Evolutionary conservation across 257 asterid genomes (phyloP).

Genomic region (Solanum rostratum): DNA sequence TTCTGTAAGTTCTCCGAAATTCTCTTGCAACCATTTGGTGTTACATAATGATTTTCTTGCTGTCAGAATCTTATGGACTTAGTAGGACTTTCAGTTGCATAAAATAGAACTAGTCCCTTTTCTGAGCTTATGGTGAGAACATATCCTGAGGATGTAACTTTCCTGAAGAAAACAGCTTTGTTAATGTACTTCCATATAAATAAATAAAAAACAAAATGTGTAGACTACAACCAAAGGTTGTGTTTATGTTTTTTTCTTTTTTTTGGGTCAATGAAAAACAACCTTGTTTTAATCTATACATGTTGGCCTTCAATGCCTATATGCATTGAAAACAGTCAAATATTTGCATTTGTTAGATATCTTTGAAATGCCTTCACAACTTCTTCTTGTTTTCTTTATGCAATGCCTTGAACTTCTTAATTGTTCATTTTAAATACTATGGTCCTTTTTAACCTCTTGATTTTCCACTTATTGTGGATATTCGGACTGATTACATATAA

Average conservation of each 20-base stretch:
- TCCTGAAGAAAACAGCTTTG: neutral
- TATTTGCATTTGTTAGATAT: neutral
- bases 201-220: neutral
- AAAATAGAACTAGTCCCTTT: neutral
- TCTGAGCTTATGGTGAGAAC: neutral
- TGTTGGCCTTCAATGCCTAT: neutral
- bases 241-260: too few species aligned
- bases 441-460: neutral
- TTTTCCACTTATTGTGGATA: neutral
- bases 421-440: neutral
- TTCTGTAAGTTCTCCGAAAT: conserved; percentile 19
- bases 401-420: neutral
- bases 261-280: too few species aligned
- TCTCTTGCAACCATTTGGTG: neutral
- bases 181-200: neutral
- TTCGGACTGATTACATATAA: neutral
- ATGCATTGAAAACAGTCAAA: neutral
- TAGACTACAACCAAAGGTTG: too few species aligned
- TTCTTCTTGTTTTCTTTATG: neutral
- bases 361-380: neutral
- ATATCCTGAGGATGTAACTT: neutral
- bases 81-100: neutral
- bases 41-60: neutral
- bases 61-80: neutral
- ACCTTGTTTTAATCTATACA: neutral